A percentile compares a stretch with the other conserved stretches of the same genome.
phyloP scores from a whole-genome alignment of 2,329 filamentous ascomycete genomes.

The Penicillium sp. region DNA sequence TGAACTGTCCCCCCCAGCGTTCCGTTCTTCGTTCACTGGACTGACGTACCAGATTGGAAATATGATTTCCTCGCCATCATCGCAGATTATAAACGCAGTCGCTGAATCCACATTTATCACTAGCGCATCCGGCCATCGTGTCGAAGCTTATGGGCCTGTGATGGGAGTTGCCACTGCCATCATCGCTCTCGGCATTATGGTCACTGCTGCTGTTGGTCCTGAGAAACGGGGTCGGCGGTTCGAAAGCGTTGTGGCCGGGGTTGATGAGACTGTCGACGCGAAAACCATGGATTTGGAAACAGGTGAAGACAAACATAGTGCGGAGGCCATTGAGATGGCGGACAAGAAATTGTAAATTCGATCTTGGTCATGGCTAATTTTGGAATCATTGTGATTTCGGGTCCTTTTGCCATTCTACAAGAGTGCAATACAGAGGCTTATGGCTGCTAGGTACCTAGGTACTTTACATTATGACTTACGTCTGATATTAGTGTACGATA shows the following conservation, averaged over 20 bases:
- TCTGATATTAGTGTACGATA: background rate
- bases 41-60: conserved; percentile 76
- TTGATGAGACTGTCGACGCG: conserved; percentile 12
- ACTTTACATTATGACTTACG: background rate
- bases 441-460: background rate
- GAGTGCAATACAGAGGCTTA: background rate
- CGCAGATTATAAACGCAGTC: conserved; percentile 75
- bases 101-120: conserved; percentile 61
- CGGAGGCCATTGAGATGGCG: conserved; percentile 19
- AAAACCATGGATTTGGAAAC: conserved; percentile 23
- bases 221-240: conserved; percentile 72
- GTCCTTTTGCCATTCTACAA: background rate
- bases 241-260: conserved; percentile 54
- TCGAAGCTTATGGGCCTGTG: conserved; percentile 68
- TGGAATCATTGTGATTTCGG: background rate
- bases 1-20: conserved; percentile 69
- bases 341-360: conserved; percentile 11
- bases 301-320: conserved; percentile 10
- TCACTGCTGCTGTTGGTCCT: conserved; percentile 67
- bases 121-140: conserved; percentile 52
- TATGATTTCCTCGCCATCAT: conserved; percentile 56
- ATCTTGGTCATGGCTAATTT: background rate
- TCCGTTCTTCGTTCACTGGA: conserved; percentile 67
- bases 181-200: conserved; percentile 65
- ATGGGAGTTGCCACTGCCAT: conserved; percentile 78